phyloP scores from a whole-genome alignment of 495 filamentous ascomycete species.

The Aspergillus haitiensis region DNA sequence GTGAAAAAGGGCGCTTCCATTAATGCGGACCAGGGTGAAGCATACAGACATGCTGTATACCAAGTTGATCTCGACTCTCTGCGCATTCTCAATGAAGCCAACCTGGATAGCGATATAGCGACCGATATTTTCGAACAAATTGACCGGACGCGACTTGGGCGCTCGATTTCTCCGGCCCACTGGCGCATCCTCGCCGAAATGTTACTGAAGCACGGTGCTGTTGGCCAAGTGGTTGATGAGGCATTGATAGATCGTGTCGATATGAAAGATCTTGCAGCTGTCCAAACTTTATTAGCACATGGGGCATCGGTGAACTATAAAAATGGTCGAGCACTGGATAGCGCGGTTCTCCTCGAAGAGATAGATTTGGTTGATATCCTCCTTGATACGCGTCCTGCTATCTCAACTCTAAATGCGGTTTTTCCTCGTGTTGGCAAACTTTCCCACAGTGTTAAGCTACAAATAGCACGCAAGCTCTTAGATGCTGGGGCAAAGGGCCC shows the following conservation, averaged over 20 bases:
- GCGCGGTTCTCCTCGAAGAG: conserved; percentile 4
- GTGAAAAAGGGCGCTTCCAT: conserved; percentile 15
- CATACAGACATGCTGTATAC: conserved; percentile 12
- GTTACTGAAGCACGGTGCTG: conserved; percentile 11
- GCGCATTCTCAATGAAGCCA: conserved; percentile 8
- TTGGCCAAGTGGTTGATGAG: conserved; percentile 4
- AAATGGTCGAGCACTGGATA: conserved; percentile 9
- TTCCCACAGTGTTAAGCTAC: neutral
- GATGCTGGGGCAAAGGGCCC: conserved; percentile 11
- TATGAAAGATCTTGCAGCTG: conserved; percentile 6
- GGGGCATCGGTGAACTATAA: conserved; percentile 12
- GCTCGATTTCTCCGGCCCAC: conserved; percentile 6
- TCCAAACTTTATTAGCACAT: conserved; percentile 3
- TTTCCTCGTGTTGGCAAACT: conserved; percentile 4
- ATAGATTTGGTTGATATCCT: conserved; percentile 11
- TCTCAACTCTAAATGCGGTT: conserved; percentile 5
- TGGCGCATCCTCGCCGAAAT: conserved; percentile 11
- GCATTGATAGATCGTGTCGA: conserved; percentile 13
- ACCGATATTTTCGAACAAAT: conserved; percentile 12
- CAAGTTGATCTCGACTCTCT: conserved; percentile 9
- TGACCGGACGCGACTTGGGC: neutral
- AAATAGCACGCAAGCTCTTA: conserved; percentile 9
- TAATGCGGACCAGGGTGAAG: conserved; percentile 10
- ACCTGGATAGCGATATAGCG: conserved; percentile 2
- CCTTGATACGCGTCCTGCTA: conserved; percentile 3